Evolutionary conservation across 139 green algal species (phyloP), one percentile per base, ranked within the genome.

Genomic region (Chlamydomonas incerta): DNA sequence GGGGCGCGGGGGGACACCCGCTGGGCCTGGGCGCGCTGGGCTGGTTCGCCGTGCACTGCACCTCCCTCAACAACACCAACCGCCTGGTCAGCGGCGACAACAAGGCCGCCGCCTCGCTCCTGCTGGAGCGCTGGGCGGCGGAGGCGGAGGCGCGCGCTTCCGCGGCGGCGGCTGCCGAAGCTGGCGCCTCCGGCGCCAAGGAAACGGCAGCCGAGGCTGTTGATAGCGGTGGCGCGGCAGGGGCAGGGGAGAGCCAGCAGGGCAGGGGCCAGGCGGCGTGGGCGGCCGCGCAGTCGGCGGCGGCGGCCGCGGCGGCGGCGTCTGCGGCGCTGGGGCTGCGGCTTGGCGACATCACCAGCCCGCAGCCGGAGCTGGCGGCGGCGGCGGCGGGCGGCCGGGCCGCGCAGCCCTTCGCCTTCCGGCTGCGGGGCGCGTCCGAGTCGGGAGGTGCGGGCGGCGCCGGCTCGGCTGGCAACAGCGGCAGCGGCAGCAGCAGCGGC

Each of bases 51-150:
- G 95, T 98, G 50, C 95, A 98, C 89, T 96, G 95, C 90, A 98
- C 95, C 34, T 95, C 90, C 47, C 94, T 98, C 88, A 98, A 98
- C 92, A 97, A 97, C 90, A 97, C 94, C 81, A 98, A 98, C 88
- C 84, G 67, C 4, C 90, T 98, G 17, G 90, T 98, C 47, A 94
- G 85, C 21, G 95, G 93, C 3, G 95, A 98, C 89, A 98, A 98
- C 92, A 98, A 98, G 87, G 95, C 94, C 0, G 92, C 90, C 6
- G 95, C 95, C 17, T 89, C 92, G 15, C 94, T 94, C 81, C 74
- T 96, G 29, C 80, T 96, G 60, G 95, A 98, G 89, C 63, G 83
- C 3, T 91, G 88, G 87, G 80, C 74, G 67, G 62, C 87, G 15
- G 71, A 87, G 73, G 79, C 66, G 47, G 79, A 75, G 79, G 65